Conservation (phyloP, 148 eudicot species). For the Silene latifolia region DNA sequence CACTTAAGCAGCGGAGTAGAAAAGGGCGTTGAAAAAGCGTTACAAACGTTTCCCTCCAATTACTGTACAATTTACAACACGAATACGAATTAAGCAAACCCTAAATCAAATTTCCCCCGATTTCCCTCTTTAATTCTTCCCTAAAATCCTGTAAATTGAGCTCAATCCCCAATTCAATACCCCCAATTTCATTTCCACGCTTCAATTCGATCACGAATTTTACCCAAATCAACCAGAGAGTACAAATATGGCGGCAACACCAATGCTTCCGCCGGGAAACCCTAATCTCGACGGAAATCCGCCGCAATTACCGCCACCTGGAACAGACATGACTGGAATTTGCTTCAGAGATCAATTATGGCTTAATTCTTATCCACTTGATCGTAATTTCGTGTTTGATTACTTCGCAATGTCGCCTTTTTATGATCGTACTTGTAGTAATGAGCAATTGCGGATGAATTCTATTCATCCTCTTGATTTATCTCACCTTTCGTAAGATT, state of each 20-base stretch:
- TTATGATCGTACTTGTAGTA: constrained; percentile 79
- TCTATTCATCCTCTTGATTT: constrained; percentile 80
- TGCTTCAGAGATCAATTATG: constrained; percentile 92
- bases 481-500: constrained; percentile 77
- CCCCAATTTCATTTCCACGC: not conserved
- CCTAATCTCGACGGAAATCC: constrained; percentile 45
- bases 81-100: not conserved
- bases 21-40: no score
- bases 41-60: not conserved
- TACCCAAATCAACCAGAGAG: not conserved
- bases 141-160: not conserved
- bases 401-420: constrained; percentile 91
- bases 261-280: constrained; percentile 63
- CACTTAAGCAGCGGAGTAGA: no score
- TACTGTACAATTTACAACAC: not conserved
- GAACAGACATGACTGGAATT: constrained; percentile 94
- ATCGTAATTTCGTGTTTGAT: constrained; percentile 83
- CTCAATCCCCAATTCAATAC: not conserved
- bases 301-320: constrained; percentile 51
- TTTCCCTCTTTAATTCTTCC: not conserved
- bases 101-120: not conserved
- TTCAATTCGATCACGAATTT: not conserved
- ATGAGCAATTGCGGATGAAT: constrained; percentile 65
- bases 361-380: constrained; percentile 79
- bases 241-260: constrained; percentile 64